Evolutionary conservation across 73 alveolate genomes (phyloP), one percentile per base, ranked within the genome.

Genomic region (Paraurostyla sp.): DNA sequence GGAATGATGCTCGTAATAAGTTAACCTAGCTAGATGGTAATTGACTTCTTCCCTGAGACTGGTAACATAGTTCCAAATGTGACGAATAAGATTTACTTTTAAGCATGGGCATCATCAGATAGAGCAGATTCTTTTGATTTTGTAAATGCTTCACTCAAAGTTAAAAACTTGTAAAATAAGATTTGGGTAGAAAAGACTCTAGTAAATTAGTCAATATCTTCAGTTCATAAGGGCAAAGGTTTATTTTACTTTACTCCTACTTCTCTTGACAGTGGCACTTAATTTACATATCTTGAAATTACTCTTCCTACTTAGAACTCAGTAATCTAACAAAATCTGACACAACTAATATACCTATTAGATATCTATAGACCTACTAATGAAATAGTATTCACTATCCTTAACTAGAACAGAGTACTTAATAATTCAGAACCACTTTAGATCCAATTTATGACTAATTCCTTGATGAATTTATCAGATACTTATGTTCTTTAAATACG

Each of bases 21-120:
- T 16, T 9, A 56, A 13, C 22, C 22, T 9, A 36, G 22, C 33
- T 11, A 16, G 38, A 16, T 56, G 38, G 73, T 22, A 9, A 56
- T 56, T 56, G 73, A 56, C 36, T 56, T 56, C 73, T 56, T 16
- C 73, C 22, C 73, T 16, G 73, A 56, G 23, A 56, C 22, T 32
- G 73, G 73, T 9, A 9, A 9, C 38, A 9, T 16, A 16, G 73
- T 56, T 13, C 40, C 23, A 15, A 23, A 23, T 23, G 73, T 56
- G 73, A 56, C 73, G 15, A 56, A 56, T 22, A 23, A 9, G 73
- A 23, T 56, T 15, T 56, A 56, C 73, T 56, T 56, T 56, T 56
- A 56, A 36, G 73, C 73, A 13, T 56, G 36, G 38, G 36, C 73
- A 9, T 16, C 38, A 16, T 20, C 13, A 16, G 36, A 16, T 20